Evolutionary conservation across 352 stramenopile genomes (phyloP), one percentile per base, ranked within the genome.

Genomic region (Globisporangium alternatum): DNA sequence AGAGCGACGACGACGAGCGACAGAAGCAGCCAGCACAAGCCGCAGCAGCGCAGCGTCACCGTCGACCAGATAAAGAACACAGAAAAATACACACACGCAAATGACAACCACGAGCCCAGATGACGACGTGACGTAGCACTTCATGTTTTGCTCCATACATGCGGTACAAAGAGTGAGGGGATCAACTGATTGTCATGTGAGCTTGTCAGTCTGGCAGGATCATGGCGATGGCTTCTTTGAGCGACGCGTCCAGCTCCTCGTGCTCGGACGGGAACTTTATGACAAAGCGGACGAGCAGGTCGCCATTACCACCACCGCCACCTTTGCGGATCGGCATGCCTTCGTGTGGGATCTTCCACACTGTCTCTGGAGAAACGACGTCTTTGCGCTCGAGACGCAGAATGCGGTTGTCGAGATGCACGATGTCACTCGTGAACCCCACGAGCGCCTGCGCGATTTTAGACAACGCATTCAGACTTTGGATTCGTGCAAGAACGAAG

Each of bases 271-370:
- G 94, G 74, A 98, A 98, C 61, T 90, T 63, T 41, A 99, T 94
- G 49, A 93, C 71, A 77, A 98, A 98, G 17, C 91, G 97, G 53
- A 99, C 81, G 60, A 93, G 88, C 35, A 98, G 77, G 68, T 97
- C 83, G 30, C 93, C 73, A 47, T 68, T 73, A 48, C 78, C 59
- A 9, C 71, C 80, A 47, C 82, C 72, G 53, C 79, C 61, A 8
- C 70, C 79, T 56, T 89, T 83, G 62, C 89, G 75, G 54, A 91
- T 66, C 13, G 95, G 93, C 93, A 98, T 98, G 64, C 95, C 95
- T 77, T 98, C 89, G 48, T 80, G 74, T 13, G 74, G 72, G 37
- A 98, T 75, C 67, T 81, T 74, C 72, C 92, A 83, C 7, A 98
- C 80, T 44, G 96, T 80, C 51, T 81, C 77, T 10, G 86, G 88